Conservation (phyloP, 352 stramenopile species). For the Phytophthora hibernalis region DNA sequence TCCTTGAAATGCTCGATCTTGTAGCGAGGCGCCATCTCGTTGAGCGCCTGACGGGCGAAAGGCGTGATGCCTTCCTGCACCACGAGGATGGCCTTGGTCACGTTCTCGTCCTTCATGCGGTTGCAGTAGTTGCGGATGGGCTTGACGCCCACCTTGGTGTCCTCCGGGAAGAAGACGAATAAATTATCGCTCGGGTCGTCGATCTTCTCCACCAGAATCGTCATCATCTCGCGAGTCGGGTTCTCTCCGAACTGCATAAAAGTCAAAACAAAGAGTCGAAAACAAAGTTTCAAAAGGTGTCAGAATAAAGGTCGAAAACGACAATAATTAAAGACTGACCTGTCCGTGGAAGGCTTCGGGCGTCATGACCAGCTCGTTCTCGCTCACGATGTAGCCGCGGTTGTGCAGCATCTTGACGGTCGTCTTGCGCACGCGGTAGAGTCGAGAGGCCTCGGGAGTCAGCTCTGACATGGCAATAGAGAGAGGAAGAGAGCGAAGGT, state of each 20-base stretch:
- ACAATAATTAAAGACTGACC: constrained; percentile 44
- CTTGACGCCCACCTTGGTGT: constrained; percentile 99
- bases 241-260: constrained; percentile 89
- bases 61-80: constrained; percentile 96
- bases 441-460: constrained; percentile 81
- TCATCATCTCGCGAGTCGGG: constrained; percentile 95
- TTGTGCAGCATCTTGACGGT: constrained; percentile 96
- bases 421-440: constrained; percentile 96
- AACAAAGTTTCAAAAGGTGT: not conserved
- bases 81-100: constrained; percentile 98
- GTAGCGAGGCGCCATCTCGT: constrained; percentile 94
- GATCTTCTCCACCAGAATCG: constrained; percentile 94
- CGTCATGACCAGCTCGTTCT: constrained; percentile 97
- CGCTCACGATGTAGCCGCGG: constrained; percentile 97
- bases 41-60: constrained; percentile 97
- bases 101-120: constrained; percentile 97
- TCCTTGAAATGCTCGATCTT: constrained; percentile 99
- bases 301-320: not conserved
- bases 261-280: not conserved
- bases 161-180: constrained; percentile 99
- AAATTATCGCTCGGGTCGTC: constrained; percentile 95
- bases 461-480: constrained; percentile 70
- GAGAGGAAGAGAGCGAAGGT: not conserved
- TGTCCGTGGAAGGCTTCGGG: constrained; percentile 91
- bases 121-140: constrained; percentile 96